A percentile compares a stretch with the other conserved stretches of the same genome.
Evolutionary conservation across 306 rosid species (phyloP).

Genomic region (Quercus rubra): DNA sequence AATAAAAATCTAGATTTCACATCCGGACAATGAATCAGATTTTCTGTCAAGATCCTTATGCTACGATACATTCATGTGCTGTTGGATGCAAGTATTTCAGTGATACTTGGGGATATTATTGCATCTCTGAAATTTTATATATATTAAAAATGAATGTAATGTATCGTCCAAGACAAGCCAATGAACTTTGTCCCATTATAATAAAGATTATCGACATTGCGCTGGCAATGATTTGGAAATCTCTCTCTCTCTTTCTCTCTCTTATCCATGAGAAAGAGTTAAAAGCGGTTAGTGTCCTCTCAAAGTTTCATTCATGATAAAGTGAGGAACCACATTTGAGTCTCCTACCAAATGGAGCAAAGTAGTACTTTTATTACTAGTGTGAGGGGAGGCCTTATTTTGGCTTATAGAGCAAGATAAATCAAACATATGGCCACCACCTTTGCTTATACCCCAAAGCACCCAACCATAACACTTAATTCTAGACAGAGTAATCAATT

Average conservation of each 20-base stretch:
- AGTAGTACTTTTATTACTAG: slow-evolving; percentile 25
- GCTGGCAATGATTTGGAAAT: slow-evolving; percentile 20
- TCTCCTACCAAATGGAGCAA: slow-evolving; percentile 50
- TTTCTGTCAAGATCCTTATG: too few relatives aligned
- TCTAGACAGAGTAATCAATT: slow-evolving; percentile 33
- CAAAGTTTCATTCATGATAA: slow-evolving; percentile 61
- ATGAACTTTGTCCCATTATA: background rate
- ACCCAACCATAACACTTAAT: slow-evolving; percentile 82
- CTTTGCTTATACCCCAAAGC: slow-evolving; percentile 98
- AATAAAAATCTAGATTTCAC: background rate
- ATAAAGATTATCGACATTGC: slow-evolving; percentile 6
- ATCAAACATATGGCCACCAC: slow-evolving; percentile 66
- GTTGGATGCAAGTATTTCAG: too few relatives aligned
- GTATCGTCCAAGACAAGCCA: background rate
- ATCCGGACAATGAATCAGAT: background rate
- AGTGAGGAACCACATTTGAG: slow-evolving; percentile 37
- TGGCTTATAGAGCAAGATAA: slow-evolving; percentile 81
- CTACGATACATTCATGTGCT: too few relatives aligned
- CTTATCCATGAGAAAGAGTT: slow-evolving; percentile 26
- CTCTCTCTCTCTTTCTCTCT: slow-evolving; percentile 10
- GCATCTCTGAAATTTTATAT: background rate
- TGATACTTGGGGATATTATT: too few relatives aligned
- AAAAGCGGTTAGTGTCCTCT: slow-evolving; percentile 58
- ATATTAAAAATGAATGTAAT: background rate
- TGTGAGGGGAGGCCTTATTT: slow-evolving; percentile 24